A percentile compares a stretch with the other conserved stretches of the same genome.
Evolutionary conservation across 1,139 yeast genomes (phyloP).

Genomic region (Nakaseomyces sp.): DNA sequence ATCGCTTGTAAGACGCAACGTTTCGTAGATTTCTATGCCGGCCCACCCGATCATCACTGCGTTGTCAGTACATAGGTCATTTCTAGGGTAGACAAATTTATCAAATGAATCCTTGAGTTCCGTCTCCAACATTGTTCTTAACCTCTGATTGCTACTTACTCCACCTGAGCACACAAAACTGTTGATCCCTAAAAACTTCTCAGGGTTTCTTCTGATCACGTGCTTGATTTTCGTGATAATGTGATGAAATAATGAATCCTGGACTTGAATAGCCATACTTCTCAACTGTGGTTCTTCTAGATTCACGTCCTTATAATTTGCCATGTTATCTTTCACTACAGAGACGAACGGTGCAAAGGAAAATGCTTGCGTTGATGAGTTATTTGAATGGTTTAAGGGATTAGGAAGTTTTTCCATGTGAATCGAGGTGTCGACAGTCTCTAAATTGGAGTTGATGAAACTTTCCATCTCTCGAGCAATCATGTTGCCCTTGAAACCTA

Average conservation of each 20-base stretch:
- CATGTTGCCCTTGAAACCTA: constrained; percentile 76
- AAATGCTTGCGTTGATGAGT: constrained; percentile 43
- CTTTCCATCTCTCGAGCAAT: constrained; percentile 74
- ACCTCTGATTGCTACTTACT: constrained; percentile 65
- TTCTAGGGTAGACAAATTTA: constrained; percentile 56
- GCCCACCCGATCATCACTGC: constrained; percentile 98
- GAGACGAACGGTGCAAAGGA: constrained; percentile 77
- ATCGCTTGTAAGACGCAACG: constrained; percentile 38
- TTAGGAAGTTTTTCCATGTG: constrained; percentile 34
- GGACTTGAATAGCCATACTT: constrained; percentile 54
- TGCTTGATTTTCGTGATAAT: constrained; percentile 54
- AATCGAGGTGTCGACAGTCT: constrained; percentile 17
- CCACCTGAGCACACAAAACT: constrained; percentile 88
- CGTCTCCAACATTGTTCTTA: constrained; percentile 44
- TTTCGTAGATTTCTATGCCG: constrained; percentile 76
- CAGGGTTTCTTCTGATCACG: constrained; percentile 39
- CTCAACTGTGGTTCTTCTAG: constrained; percentile 20
- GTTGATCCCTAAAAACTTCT: constrained; percentile 37
- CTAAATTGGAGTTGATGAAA: constrained; percentile 37
- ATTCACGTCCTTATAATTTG: constrained; percentile 12
- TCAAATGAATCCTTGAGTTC: constrained; percentile 31
- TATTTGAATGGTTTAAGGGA: constrained; percentile 44
- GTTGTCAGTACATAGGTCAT: constrained; percentile 79
- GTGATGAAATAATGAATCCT: constrained; percentile 63
- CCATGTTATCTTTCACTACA: constrained; percentile 36